These are phyloP conservation scores for Leptographium lundbergii DNA, from an alignment of 2,329 filamentous ascomycete species.

Conservation along the genomic window DNA sequence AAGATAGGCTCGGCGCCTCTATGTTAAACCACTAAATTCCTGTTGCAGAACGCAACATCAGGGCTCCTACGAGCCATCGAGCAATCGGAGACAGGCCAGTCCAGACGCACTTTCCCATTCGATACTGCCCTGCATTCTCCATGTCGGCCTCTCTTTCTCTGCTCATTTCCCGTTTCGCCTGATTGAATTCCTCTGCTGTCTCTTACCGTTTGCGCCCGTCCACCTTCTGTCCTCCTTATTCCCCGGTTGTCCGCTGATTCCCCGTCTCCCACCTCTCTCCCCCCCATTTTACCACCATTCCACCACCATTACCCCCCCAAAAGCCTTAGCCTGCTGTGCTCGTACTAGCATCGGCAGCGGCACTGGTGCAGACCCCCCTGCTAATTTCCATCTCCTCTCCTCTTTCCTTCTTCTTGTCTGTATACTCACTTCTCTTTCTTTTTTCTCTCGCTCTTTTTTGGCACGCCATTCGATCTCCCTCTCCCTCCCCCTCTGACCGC, in stretches of 20 bases:
- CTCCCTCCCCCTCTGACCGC: neutral
- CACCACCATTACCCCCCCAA: neutral
- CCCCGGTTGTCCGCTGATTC: neutral
- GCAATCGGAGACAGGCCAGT: neutral
- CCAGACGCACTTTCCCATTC: neutral
- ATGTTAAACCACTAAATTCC: neutral
- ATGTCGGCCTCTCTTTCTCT: neutral
- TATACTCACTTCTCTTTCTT: neutral
- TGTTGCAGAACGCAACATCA: neutral
- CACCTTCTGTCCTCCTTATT: neutral
- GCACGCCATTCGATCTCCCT: neutral
- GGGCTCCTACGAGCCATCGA: neutral
- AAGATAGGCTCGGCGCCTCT: neutral
- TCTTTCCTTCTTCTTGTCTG: neutral
- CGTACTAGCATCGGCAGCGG: neutral
- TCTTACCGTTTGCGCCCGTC: neutral
- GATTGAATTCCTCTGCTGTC: neutral
- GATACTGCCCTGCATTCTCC: neutral
- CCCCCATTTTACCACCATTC: neutral
- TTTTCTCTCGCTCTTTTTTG: neutral
- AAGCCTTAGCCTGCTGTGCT: neutral
- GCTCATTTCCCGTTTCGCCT: neutral
- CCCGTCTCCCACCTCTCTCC: neutral
- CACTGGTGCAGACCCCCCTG: neutral
- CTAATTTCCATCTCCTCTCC: neutral